Evolutionary conservation across 495 filamentous ascomycete species (phyloP), one percentile per base, ranked within the genome.

Genomic region (Tuber borchii): DNA sequence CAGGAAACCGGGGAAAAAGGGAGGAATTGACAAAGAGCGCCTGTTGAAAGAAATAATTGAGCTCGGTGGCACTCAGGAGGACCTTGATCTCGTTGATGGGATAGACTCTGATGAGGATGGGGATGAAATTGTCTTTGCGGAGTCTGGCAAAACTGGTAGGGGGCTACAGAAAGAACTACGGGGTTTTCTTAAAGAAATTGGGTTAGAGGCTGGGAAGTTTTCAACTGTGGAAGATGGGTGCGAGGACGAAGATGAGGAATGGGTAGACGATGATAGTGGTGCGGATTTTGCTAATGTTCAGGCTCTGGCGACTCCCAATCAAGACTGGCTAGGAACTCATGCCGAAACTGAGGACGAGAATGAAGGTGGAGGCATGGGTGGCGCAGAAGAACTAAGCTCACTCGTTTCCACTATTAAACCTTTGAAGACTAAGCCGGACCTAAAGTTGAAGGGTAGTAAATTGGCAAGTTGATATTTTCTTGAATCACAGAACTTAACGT

Each of bases 1-100:
- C 5, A 61, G 37, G 20, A 80, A 78, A 40, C 45, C 68, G 4
- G 71, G 73, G 8, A 69, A 75, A 78, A 78, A 77, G 31, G 75
- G 48, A 69, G 81, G 77, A 69, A 77, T 80, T 61, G 79, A 82
- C 70, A 78, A 83, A 69, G 73, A 85, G 79, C 79, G 82, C 43
- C 84, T 92, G 46, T 86, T 92, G 44, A 88, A 90, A 77, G 93
- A 94, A 79, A 93, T 96, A 77, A 82, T 89, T 73, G 90, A 90
- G 34, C 86, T 96, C 56, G 93, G 93, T 31, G 93, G 93, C 37
- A 91, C 91, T 42, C 88, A 93, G 82, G 91, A 92, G 65, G 82
- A 83, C 68, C 71, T 83, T 10, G 82, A 79, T 69, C 79, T 83
- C 4, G 77, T 83, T 19, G 74, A 78, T 10, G 82, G 76, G 17